Evolutionary conservation across 176 grass and related monocot genomes (phyloP), one percentile per base, ranked within the genome.

Genomic region (Otatea glauca): DNA sequence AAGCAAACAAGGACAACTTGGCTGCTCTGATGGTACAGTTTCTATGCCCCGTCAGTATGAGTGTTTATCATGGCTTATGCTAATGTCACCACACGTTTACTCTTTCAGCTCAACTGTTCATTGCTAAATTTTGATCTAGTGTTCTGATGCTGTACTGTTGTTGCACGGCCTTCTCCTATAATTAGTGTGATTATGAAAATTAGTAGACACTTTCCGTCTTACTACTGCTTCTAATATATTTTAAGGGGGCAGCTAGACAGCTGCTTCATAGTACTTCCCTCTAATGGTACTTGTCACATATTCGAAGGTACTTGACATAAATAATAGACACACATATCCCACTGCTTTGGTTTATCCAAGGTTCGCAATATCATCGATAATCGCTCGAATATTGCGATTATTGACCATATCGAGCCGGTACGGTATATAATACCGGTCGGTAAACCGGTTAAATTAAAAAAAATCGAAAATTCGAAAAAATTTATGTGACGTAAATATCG

Each of bases 11-110:
- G 81, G 93, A 99, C 29, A 99, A 94, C 83, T 77, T 99, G 49
- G 81, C 97, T 68, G 93, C 93, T 91, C 88, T 99, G 37, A 99
- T 99, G 97, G 97, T 99, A 96, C 71, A 72, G 25, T 74, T 84
- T 7, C 69, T 76, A 58, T 12, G 5, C 74, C 18, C 63, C 61
- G 47, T 54, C 64, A 61, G 27, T 74, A 23, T 72, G 64, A 61
- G 41, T 23, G 78, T 78, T 82, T 78, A 42, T 81, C 72, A 60
- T 10, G 1, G 43, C 53, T 85, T 80, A 29, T n/a, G 8, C 38
- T 47, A 70, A 72, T 38, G 51, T 61, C 1, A 60, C 44, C 62
- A 24, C 39, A 78, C 32, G 6, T 78, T 18, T 67, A 71, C 12
- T 86, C 65, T 85, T 67, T 77, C 66, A 67, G 66, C 11, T 51